Base-by-base conservation (phyloP, 2,329 filamentous ascomycete species). In the Ilyonectria sp. region DNA sequence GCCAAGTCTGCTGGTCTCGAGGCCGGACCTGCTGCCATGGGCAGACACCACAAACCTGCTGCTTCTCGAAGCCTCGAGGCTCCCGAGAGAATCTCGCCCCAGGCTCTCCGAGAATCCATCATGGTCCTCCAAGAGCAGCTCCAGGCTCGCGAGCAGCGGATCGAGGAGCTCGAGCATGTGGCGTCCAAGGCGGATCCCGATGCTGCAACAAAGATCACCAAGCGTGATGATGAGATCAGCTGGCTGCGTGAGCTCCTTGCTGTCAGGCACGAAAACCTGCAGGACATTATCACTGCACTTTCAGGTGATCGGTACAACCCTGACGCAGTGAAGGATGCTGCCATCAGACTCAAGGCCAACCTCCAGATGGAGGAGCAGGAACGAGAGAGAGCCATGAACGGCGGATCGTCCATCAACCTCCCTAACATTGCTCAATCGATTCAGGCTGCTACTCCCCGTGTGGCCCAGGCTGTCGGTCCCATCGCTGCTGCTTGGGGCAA, bases 311-410 rank as follows among this genome's bases (percentile, higher is more conserved):
- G 87, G 29, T 96, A 93, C 78, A 92, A 98, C 79, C 89, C 90
- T 64, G 90, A 94, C 69, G 87, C 89, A 6, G 93, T 98, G 70
- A 93, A 93, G 75, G 95, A 98, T 78, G 94, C 95, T 6, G 93
- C 94, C 40, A 98, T 98, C 74, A 92, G 96, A 60, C 91, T 99
- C 68, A 94, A 94, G 79, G 94, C 96, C 15, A 98, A 97, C 76
- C 86, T 99, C 40, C 94, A 98, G 79, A 99, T 99, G 96, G 95
- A 99, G 80, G 93, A 97, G 78, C 94, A 97, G 79, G 95, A 98
- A 82, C 93, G 94, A 58, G 95, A 98, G 80, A 89, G 96, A 67
- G 91, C 94, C 1, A 88, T 93, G 82, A 91, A 92, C 60, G 91
- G 91, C 54, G 89, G 89, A 15, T 92, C 90, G 8, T 85, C 89